Conservation (phyloP, 2,329 filamentous ascomycete species). For the Alternaria longipes region DNA sequence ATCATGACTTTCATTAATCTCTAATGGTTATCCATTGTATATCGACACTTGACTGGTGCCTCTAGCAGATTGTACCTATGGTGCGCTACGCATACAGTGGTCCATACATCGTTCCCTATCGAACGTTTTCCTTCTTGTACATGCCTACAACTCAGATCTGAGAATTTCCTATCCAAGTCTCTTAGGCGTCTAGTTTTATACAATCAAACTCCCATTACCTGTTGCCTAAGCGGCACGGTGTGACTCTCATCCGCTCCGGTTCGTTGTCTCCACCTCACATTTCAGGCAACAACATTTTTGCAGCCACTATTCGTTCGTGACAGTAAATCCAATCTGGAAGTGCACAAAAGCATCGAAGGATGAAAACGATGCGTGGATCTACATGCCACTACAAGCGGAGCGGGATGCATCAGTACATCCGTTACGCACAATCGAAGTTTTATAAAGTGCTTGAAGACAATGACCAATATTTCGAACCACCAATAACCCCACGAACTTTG, state of each 20-base stretch:
- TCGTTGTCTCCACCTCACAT: background rate
- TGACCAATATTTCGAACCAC: background rate
- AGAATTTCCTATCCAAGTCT: background rate
- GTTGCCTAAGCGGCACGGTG: background rate
- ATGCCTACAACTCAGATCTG: background rate
- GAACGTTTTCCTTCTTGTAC: constrained; percentile 3
- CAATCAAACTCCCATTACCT: background rate
- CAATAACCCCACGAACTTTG: background rate
- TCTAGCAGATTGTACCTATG: background rate
- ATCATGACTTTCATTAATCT: constrained; percentile 1
- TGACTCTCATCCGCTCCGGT: constrained; percentile 9
- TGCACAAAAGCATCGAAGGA: background rate
- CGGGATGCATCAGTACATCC: background rate
- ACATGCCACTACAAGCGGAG: background rate
- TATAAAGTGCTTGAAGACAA: background rate
- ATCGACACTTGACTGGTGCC: background rate
- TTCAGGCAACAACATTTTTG: constrained; percentile 16
- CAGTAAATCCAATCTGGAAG: background rate
- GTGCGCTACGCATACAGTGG: background rate
- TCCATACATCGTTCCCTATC: background rate
- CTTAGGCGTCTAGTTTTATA: constrained; percentile 1
- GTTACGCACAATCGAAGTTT: background rate
- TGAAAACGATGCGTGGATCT: background rate
- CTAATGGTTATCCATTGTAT: background rate
- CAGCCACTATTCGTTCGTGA: background rate